Evolutionary conservation across 2,329 filamentous ascomycete species (phyloP).

Genomic region (Trichoderma koningii): DNA sequence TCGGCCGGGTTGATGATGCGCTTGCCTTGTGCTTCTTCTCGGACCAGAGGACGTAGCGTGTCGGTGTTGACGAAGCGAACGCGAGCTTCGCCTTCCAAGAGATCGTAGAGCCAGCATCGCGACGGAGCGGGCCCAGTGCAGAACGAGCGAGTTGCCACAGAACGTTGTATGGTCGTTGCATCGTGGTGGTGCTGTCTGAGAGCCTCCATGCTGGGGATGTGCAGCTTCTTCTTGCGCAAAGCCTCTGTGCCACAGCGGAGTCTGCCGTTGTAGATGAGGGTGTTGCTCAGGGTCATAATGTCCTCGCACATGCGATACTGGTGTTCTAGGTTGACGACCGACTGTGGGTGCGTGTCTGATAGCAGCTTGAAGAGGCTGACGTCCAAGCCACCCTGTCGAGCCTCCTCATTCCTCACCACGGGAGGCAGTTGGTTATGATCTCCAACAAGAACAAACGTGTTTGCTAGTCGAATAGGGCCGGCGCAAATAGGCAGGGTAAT

Average conservation of each 20-base stretch:
- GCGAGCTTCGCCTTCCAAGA: constrained; percentile 69
- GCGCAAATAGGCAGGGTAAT: constrained; percentile 95
- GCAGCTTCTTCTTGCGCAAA: constrained; percentile 69
- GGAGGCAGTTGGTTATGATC: constrained; percentile 97
- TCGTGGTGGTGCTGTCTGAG: constrained; percentile 61
- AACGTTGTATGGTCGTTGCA: constrained; percentile 47
- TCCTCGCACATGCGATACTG: constrained; percentile 99
- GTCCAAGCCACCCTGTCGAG: constrained; percentile 82
- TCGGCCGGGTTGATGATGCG: constrained; percentile 89
- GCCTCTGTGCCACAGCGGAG: constrained; percentile 84
- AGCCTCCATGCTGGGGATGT: constrained; percentile 65
- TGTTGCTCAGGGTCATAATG: constrained; percentile 92
- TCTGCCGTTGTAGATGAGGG: constrained; percentile 86
- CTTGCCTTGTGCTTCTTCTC: constrained; percentile 76
- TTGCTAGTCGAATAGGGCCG: constrained; percentile 89
- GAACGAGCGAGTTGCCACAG: constrained; percentile 49
- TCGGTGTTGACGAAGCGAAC: constrained; percentile 93
- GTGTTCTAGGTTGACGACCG: constrained; percentile 88
- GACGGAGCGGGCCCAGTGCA: constrained; percentile 55
- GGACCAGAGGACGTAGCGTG: constrained; percentile 60
- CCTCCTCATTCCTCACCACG: constrained; percentile 88
- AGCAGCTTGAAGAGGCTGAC: constrained; percentile 92
- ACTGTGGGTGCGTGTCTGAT: constrained; percentile 82
- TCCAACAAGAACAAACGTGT: constrained; percentile 90
- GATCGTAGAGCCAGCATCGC: constrained; percentile 74